Base-by-base conservation (phyloP, 805 yeast genomes). In the Lipomyces chichibuensis region DNA sequence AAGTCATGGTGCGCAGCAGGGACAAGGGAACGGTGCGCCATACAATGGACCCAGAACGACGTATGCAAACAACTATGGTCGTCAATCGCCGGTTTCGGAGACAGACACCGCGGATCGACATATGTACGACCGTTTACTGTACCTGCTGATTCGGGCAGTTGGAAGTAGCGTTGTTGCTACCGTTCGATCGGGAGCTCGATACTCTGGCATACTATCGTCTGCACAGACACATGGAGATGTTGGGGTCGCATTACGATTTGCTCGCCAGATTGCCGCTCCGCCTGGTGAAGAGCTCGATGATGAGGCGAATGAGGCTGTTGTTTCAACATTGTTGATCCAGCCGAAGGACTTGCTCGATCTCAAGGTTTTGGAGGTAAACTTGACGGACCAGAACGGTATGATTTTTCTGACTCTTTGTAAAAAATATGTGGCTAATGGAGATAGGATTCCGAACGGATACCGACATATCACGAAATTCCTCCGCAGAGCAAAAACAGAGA, bases 401-500 rank as follows among this genome's bases (percentile, higher is more conserved):
- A 39, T 14, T 71, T 70, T 29, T 72, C 74, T 59, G 71, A 78
- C 57, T 78, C 77, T 61, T 74, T 80, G 56, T 49, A 14, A 52
- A 62, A 8, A 35, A 32, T 65, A 39, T 62, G 49, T n/a, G n/a
- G 9, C 58, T n/a, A 56, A 49, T 7, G 39, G 23, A 33, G 13
- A 37, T 37, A 23, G 77, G 77, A 13, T 94, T 94, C 81, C 87
- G 85, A 76, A 95, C 97, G 0, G 99, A 94, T 77, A 79, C 87
- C 1, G 98, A 91, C 75, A 94, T 95, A 62, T 86, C 94, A 4
- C 71, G 78, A n/a, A 55, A 59, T 11, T 64, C 69, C 3, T 59
- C 69, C 5, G 74, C 74, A 14, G 78, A 76, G 23, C 70, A 81
- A 43, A 82, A 79, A 67, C 95, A 90, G 77, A 85, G 97, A 67